phyloP scores from a whole-genome alignment of 2,329 filamentous ascomycete genomes.

The Clarireedia hainanense region DNA sequence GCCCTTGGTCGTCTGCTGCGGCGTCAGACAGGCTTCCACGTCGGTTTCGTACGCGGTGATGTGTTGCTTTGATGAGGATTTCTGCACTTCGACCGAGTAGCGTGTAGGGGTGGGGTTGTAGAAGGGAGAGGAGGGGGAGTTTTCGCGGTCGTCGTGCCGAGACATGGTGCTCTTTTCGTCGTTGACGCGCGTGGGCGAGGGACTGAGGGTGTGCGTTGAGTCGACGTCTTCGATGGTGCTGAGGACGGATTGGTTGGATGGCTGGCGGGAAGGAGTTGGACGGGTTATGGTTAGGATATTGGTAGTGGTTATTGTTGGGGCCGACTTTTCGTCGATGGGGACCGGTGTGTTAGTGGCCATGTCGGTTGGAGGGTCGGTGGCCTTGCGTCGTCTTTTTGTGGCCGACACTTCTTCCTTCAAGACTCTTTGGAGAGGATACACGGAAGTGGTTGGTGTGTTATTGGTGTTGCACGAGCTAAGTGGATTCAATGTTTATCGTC shows the following conservation, averaged over 20 bases:
- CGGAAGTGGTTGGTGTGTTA: too few relatives aligned
- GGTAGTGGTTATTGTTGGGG: neutral
- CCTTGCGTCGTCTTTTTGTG: too few relatives aligned
- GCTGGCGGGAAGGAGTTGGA: slow-evolving; percentile 9
- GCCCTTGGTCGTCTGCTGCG: slow-evolving; percentile 5
- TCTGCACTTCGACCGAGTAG: slow-evolving; percentile 16
- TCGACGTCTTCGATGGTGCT: slow-evolving; percentile 52
- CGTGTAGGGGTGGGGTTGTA: slow-evolving; percentile 15
- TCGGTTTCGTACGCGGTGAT: slow-evolving; percentile 17
- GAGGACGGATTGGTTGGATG: slow-evolving; percentile 30
- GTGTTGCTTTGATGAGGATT: slow-evolving; percentile 18
- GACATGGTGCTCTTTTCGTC: slow-evolving; percentile 12
- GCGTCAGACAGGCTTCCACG: slow-evolving; percentile 15
- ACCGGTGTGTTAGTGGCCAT: slow-evolving; percentile 1
- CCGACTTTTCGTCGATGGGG: slow-evolving; percentile 13
- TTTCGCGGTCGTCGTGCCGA: too few relatives aligned
- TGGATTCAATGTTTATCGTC: too few relatives aligned
- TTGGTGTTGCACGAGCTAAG: too few relatives aligned
- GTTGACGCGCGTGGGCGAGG: neutral
- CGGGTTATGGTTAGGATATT: slow-evolving; percentile 16
- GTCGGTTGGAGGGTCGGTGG: too few relatives aligned
- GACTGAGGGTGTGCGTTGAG: slow-evolving; percentile 12
- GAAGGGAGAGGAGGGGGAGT: slow-evolving; percentile 16
- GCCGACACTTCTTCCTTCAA: too few relatives aligned
- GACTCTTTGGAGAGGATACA: too few relatives aligned